These are phyloP conservation scores for Didymella segeticola DNA, from an alignment of 2,329 filamentous ascomycete species.

Conservation along the genomic window DNA sequence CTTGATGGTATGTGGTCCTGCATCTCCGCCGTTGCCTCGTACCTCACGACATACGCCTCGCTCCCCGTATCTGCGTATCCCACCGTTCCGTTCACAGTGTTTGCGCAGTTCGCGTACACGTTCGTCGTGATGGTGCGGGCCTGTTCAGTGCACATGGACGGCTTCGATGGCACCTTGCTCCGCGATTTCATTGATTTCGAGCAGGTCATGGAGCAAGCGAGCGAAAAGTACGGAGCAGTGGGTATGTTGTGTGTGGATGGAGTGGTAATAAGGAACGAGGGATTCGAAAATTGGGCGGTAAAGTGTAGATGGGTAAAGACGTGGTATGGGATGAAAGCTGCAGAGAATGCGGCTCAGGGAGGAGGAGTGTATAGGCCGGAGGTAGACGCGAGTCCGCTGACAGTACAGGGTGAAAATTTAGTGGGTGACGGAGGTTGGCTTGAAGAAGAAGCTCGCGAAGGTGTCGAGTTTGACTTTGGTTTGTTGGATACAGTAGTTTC, in stretches of 20 bases:
- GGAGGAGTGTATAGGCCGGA: no score
- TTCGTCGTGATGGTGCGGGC: constrained; percentile 20
- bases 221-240: constrained; percentile 1
- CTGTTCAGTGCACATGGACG: neutral
- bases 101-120: constrained; percentile 19
- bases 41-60: neutral
- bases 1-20: neutral
- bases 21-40: neutral
- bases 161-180: constrained; percentile 2
- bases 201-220: neutral
- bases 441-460: no score
- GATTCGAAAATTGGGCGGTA: neutral
- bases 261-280: neutral
- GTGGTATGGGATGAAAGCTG: constrained; percentile 2
- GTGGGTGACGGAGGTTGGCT: no score
- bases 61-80: neutral
- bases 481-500: no score
- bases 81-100: constrained; percentile 11
- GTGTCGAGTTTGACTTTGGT: no score
- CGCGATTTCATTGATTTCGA: constrained; percentile 6
- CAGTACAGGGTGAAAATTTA: no score
- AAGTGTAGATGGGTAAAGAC: constrained; percentile 1
- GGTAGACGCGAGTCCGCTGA: no score
- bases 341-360: no score
- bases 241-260: neutral